Percentiles rank a stretch among this genome's conserved stretches.
phyloP scores from a whole-genome alignment of 768 basidiomycete species.

The Cyclocybe cylindracea region DNA sequence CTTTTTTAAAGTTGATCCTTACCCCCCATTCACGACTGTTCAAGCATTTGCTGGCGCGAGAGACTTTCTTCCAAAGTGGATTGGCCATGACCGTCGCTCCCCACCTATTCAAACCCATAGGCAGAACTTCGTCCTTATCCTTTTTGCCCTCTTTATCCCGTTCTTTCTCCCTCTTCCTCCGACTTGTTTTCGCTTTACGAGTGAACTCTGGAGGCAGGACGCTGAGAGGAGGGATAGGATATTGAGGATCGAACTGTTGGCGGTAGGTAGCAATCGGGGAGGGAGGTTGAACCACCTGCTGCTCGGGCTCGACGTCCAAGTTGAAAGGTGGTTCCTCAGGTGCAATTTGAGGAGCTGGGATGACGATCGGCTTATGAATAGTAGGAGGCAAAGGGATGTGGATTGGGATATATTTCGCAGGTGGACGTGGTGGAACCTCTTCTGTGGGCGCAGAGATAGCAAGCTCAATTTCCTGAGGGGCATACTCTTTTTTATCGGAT shows the following conservation, averaged over 20 bases:
- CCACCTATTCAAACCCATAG: conserved; percentile 72
- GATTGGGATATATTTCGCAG: conserved; percentile 8
- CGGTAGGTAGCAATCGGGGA: conserved; percentile 25
- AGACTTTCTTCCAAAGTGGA: conserved; percentile 70
- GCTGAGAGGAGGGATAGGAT: conserved; percentile 57
- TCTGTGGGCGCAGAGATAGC: background rate
- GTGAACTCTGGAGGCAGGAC: conserved; percentile 55
- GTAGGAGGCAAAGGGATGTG: conserved; percentile 20
- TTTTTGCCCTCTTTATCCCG: conserved; percentile 44
- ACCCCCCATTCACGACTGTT: conserved; percentile 84
- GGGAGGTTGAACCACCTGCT: conserved; percentile 10
- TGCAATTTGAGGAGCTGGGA: conserved; percentile 24
- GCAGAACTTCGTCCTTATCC: conserved; percentile 61
- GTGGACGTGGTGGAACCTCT: background rate
- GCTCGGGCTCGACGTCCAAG: conserved; percentile 15
- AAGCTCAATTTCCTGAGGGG: background rate
- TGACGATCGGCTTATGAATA: conserved; percentile 27
- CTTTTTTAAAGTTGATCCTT: conserved; percentile 28
- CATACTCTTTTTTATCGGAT: background rate
- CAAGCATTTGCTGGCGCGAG: conserved; percentile 74
- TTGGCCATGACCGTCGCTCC: conserved; percentile 74
- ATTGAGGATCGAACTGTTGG: conserved; percentile 45
- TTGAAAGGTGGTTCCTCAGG: conserved; percentile 10
- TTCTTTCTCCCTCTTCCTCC: conserved; percentile 48
- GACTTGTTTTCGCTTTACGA: conserved; percentile 36